Base-by-base conservation (phyloP, 163 green algal species). In the Scenedesmus sp. region DNA sequence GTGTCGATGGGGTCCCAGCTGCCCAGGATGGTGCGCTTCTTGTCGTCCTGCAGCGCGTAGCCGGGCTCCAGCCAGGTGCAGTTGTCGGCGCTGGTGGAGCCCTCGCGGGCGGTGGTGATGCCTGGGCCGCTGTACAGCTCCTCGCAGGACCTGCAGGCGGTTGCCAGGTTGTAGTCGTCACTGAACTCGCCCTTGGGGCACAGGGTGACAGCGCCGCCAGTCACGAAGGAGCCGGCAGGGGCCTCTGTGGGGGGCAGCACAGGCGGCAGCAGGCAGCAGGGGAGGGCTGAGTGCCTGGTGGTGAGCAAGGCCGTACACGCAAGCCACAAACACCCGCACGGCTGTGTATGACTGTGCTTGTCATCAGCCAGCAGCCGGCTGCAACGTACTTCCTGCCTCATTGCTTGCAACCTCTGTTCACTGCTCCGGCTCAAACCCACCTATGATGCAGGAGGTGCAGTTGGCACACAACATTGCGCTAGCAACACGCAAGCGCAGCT, bases 161-260 rank as follows among this genome's bases (percentile, higher is more conserved):
- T 85, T 13, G 24, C 20, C 2, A 40, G 18, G 79, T 1, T 20
- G 79, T 85, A 85, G 43, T 56, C 16, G 79, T 85, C 79, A 22
- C 26, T 61, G 79, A 43, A 85, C 40, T 85, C 79, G 79, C 79
- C 79, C 35, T 61, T 59, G 79, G 79, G 79, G 79, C 79, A 85
- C 3, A 59, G 79, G 43, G 44, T 37, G 16, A 59, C 49, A 24
- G 37, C 43, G 16, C 33, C 20, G 44, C 79, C 79, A 0, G 79
- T 68, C 43, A 85, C 79, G 68, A 85, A 85, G 42, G 15, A 42
- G 79, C 79, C 79, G 20, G 42, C 10, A 13, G 79, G 79, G 73
- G 73, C 73, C 35, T 51, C 70, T 81, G 70, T 30, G 43, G 70
- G 13, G 24, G 9, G 70, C 7, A 7, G 33, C 18, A 24, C 10